Percentiles rank a stretch among this genome's conserved stretches.
phyloP scores from a whole-genome alignment of 1,139 yeast species.

The Kodamaea suecica region DNA sequence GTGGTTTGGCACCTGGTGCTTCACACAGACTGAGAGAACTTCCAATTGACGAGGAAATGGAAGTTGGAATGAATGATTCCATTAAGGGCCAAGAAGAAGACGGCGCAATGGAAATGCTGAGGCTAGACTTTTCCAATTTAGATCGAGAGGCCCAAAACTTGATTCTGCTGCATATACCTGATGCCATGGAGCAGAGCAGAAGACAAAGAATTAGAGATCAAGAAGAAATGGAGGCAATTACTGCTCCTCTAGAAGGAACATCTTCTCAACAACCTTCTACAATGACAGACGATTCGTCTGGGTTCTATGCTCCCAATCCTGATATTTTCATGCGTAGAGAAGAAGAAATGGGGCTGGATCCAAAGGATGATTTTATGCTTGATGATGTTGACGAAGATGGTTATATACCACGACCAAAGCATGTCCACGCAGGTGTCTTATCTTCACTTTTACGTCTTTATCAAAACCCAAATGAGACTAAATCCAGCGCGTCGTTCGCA shows the following conservation, averaged over 20 bases:
- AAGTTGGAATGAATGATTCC: slow-evolving; percentile 21
- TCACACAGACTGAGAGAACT: slow-evolving; percentile 19
- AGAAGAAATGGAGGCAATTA: slow-evolving; percentile 2
- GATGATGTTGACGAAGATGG: slow-evolving; percentile 45
- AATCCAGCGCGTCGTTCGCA: slow-evolving; percentile 25
- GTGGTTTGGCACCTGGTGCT: slow-evolving; percentile 47
- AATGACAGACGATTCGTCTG: neutral
- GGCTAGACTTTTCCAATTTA: slow-evolving; percentile 33
- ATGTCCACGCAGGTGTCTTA: slow-evolving; percentile 78
- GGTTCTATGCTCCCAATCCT: slow-evolving; percentile 47
- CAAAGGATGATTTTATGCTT: slow-evolving; percentile 33
- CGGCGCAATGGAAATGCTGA: slow-evolving; percentile 28
- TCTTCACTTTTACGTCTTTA: slow-evolving; percentile 72
- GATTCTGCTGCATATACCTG: slow-evolving; percentile 38
- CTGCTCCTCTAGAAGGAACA: slow-evolving; percentile 6
- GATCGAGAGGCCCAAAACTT: slow-evolving; percentile 42
- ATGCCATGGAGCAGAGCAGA: slow-evolving; percentile 7
- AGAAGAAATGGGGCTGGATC: slow-evolving; percentile 26
- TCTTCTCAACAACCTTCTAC: slow-evolving; percentile 5
- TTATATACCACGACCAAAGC: slow-evolving; percentile 64
- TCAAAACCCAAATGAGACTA: slow-evolving; percentile 38
- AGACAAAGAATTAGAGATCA: slow-evolving; percentile 2
- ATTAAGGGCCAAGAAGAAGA: slow-evolving; percentile 16
- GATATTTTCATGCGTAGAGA: slow-evolving; percentile 36
- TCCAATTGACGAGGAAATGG: slow-evolving; percentile 24